Base-by-base conservation (phyloP, 208 protist genomes). In the Leishmania tarentolae region DNA sequence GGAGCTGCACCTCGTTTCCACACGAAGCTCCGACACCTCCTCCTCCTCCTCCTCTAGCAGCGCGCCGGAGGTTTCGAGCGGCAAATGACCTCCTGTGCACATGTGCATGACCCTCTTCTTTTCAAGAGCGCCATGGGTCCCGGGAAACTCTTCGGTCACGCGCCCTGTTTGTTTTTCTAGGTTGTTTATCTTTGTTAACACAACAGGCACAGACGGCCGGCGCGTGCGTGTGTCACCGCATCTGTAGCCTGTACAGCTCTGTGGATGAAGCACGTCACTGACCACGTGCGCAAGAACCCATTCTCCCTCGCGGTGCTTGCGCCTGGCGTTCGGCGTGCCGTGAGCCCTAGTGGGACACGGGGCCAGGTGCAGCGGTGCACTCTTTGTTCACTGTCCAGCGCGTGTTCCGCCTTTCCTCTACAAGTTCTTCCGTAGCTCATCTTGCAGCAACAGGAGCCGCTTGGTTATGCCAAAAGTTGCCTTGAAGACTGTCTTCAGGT, bases 401-500 rank as follows among this genome's bases (percentile, higher is more conserved):
- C 47, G 17, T 0, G 19, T 21, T 57, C 17, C n/a, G 53, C 42
- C 28, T 19, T n/a, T 61, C 59, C 40, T 28, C 69, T 82, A 83
- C 44, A 91, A 35, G 28, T 88, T 91, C 53, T 75, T 77, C 9
- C 87, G 81, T 40, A 97, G 87, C 80, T 97, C 94, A 28, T 83
- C 61, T 76, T 98, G 95, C 19, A 98, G 87, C 50, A 91, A 68
- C 66, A 91, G 80, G n/a, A 98, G 86, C 46, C 92, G 91, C 86
- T 94, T 96, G 13, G 86, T 81, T 13, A 97, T 77, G 40, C 93
- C 95, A 83, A 95, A 94, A 0, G 95, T 98, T 3, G 92, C 83
- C 81, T 93, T 95, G 83, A 98, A 98, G 6, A 95, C 89, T 13
- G 74, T 86, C 72, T 87, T 84, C 42, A 97, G 88, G 57, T 97